Evolutionary conservation across 2,329 filamentous ascomycete species (phyloP).

Genomic region (Diplodia mutila): DNA sequence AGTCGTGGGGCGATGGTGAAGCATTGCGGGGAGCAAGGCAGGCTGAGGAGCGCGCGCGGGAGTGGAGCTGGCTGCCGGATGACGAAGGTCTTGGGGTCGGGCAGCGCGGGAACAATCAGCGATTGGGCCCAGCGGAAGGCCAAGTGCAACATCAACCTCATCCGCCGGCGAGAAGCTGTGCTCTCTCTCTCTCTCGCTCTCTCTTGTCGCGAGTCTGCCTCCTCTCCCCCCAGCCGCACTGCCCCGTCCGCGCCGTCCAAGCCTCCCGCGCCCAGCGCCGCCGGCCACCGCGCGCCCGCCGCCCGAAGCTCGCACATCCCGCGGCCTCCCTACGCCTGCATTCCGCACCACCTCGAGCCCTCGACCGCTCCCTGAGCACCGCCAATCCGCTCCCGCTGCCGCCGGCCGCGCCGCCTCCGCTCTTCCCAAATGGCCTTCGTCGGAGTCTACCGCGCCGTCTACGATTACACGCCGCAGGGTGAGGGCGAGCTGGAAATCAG

Average conservation of each 20-base stretch:
- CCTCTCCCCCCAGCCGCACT: conserved; percentile 66
- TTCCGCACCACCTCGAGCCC: not conserved
- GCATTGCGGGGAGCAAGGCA: conserved; percentile 13
- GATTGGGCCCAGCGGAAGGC: not conserved
- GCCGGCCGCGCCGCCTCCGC: not conserved
- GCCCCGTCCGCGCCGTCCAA: conserved; percentile 4
- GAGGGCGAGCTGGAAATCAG: conserved; percentile 82
- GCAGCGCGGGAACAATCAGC: not conserved
- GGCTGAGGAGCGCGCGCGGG: not conserved
- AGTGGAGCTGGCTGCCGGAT: conserved; percentile 5
- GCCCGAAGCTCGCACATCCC: conserved; percentile 11
- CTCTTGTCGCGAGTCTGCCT: conserved; percentile 60
- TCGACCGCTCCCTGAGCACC: not conserved
- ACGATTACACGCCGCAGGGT: conserved; percentile 88
- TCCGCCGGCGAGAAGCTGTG: not conserved
- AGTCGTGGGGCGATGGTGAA: not conserved
- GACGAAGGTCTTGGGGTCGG: conserved; percentile 4
- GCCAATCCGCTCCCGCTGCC: not conserved
- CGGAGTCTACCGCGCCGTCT: conserved; percentile 86
- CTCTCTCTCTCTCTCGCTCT: conserved; percentile 51
- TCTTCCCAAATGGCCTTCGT: conserved; percentile 76
- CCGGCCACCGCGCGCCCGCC: conserved; percentile 9
- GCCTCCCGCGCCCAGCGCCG: conserved; percentile 17
- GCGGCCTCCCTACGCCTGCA: conserved; percentile 20
- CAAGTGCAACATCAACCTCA: conserved; percentile 9